Evolutionary conservation across 2,329 filamentous ascomycete species (phyloP).

Genomic region (Fusarium marasasianum): DNA sequence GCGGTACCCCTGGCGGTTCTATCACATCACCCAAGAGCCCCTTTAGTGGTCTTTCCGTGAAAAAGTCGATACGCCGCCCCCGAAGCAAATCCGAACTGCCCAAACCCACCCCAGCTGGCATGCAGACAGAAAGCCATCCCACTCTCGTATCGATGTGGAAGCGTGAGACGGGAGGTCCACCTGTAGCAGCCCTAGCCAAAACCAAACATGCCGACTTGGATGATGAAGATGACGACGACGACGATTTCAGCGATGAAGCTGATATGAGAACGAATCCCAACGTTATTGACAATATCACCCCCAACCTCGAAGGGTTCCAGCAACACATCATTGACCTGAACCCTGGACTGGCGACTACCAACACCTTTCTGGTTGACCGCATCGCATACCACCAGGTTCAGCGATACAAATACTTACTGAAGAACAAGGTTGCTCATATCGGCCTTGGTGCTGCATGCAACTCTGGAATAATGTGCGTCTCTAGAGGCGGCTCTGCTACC

Average conservation of each 20-base stretch:
- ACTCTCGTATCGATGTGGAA: constrained; percentile 62
- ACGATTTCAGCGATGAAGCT: constrained; percentile 63
- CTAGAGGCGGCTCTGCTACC: constrained; percentile 71
- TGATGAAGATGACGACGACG: constrained; percentile 66
- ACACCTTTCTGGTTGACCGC: constrained; percentile 76
- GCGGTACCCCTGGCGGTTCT: constrained; percentile 60
- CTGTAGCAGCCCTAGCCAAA: constrained; percentile 59
- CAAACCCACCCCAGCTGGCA: constrained; percentile 47
- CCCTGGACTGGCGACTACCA: constrained; percentile 68
- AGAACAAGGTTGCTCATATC: constrained; percentile 75
- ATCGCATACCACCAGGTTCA: constrained; percentile 83
- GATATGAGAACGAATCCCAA: constrained; percentile 71
- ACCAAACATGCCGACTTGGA: constrained; percentile 43
- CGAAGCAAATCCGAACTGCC: constrained; percentile 65
- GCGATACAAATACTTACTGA: constrained; percentile 81
- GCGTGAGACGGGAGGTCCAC: constrained; percentile 60
- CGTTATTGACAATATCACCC: constrained; percentile 73
- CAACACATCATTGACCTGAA: constrained; percentile 78
- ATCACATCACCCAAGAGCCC: constrained; percentile 64
- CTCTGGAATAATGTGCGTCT: constrained; percentile 70
- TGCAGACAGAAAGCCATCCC: constrained; percentile 50
- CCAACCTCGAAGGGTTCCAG: constrained; percentile 80
- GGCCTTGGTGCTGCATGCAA: constrained; percentile 69
- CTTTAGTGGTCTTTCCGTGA: constrained; percentile 56
- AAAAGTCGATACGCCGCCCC: constrained; percentile 61